Percentiles rank a stretch among this genome's conserved stretches.
Conservation (phyloP, 306 rosid species). For the Crataegus laevigata region DNA sequence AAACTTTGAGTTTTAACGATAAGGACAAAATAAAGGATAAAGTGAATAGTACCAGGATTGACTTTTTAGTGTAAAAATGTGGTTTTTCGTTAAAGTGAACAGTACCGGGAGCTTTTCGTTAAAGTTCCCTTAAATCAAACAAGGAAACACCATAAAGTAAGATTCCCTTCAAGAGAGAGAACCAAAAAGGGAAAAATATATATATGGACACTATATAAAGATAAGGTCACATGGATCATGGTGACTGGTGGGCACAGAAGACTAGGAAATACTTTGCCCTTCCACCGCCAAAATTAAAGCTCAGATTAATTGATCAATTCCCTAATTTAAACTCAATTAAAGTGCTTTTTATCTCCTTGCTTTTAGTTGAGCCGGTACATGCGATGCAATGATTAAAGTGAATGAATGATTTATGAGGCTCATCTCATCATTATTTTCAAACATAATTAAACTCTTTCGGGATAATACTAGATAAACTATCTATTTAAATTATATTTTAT, state of each 20-base stretch:
- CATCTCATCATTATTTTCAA: neutral
- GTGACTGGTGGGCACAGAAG: constrained; percentile 30
- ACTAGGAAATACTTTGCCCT: constrained; percentile 5
- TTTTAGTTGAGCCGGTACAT: constrained; percentile 16
- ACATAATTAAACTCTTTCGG: too few relatives aligned
- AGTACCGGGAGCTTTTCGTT: too few relatives aligned
- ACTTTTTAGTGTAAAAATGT: too few relatives aligned
- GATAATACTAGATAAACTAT: too few relatives aligned
- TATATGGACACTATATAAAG: neutral
- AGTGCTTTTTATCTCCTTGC: constrained; percentile 23
- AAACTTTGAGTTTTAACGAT: too few relatives aligned
- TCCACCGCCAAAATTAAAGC: neutral
- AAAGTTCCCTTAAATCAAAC: constrained; percentile 21
- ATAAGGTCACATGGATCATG: constrained; percentile 37
- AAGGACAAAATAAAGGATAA: too few relatives aligned
- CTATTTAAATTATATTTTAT: too few relatives aligned
- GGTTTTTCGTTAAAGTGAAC: too few relatives aligned
- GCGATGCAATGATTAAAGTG: constrained; percentile 8
- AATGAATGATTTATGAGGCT: constrained; percentile 25
- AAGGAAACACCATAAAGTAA: constrained; percentile 24
- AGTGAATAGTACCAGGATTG: too few relatives aligned
- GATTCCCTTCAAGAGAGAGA: constrained; percentile 32
- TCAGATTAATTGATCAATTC: neutral
- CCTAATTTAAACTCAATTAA: constrained; percentile 2
- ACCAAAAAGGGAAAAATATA: neutral